Base-by-base conservation (phyloP, 2,329 filamentous ascomycete genomes). In the Colletotrichum tropicale region DNA sequence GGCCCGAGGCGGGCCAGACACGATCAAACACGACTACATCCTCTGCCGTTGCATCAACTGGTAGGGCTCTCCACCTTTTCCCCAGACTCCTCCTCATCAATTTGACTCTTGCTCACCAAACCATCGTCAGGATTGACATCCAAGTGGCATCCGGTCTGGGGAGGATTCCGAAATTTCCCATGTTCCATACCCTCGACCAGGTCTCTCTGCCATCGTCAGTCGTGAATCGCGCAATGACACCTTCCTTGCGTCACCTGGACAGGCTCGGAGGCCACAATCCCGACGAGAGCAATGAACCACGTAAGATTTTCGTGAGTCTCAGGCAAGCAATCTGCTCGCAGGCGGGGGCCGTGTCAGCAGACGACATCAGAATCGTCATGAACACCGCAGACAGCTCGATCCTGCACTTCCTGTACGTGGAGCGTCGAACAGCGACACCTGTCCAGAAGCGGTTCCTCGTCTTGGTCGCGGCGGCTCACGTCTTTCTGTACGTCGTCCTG, bases 101-200 rank as follows among this genome's bases (percentile, higher is more conserved):
- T 32, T n/a, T 16, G 24, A 18, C 13, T 12, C 36, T n/a, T 13
- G 10, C 74, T 75, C 48, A 75, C 71, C 48, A 28, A 15, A 36
- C 16, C 32, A 15, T 30, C n/a, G 16, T 52, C 61, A 76, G 75
- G 70, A 75, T 71, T 36, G 73, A 72, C 16, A 71, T 77, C 6
- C 76, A 78, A 32, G 77, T 77, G n/a, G 77, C 77, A 8, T 76
- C 77, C 15, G 77, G 76, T 15, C 62, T 77, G n/a, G 77, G 77
- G 2, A 62, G 72, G 21, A 64, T 77, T 4, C 76, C 77, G 34
- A 66, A 66, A 32, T 71, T 77, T n/a, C 76, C 77, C 56, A 70
- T 73, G 62, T 77, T 78, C 55, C 77, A 78, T 36, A 78, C 77
- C 0, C 66, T 78, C 30, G 76, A 76, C 38, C 70, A 78, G 73